A percentile compares a stretch with the other conserved stretches of the same genome.
Evolutionary conservation across 208 protist species (phyloP).

Genomic region (Trypanosoma mega): DNA sequence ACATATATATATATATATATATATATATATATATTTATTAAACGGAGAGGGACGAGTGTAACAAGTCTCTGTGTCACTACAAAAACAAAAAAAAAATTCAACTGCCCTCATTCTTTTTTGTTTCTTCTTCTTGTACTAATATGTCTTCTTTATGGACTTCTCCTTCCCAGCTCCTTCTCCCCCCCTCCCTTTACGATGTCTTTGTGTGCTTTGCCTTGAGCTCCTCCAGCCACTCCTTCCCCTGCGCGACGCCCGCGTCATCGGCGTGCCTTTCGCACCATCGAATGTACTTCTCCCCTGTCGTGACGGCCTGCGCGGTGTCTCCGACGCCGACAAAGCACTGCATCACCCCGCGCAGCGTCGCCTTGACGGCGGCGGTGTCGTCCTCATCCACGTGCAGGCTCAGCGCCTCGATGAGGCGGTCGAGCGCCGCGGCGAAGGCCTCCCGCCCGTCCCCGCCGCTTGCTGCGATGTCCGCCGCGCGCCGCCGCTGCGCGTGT

Average conservation of each 20-base stretch:
- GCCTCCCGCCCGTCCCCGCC: slow-evolving; percentile 55
- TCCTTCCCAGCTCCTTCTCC: neutral
- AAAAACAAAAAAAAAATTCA: slow-evolving; percentile 3
- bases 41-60: neutral
- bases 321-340: slow-evolving; percentile 90
- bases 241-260: slow-evolving; percentile 52
- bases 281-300: slow-evolving; percentile 84
- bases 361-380: slow-evolving; percentile 69
- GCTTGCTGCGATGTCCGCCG: slow-evolving; percentile 26
- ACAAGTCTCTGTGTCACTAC: too few relatives aligned
- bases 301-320: slow-evolving; percentile 68
- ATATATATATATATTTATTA: slow-evolving; percentile 14
- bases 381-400: slow-evolving; percentile 87
- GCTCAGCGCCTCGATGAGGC: slow-evolving; percentile 80
- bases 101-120: neutral
- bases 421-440: slow-evolving; percentile 81
- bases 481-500: slow-evolving; percentile 40
- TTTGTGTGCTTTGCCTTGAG: slow-evolving; percentile 29
- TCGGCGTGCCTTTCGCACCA: slow-evolving; percentile 85
- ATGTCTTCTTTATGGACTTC: too few relatives aligned
- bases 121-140: neutral
- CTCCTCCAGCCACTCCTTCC: slow-evolving; percentile 54
- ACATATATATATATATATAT: too few relatives aligned
- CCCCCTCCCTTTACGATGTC: neutral
- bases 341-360: slow-evolving; percentile 56